Conservation (phyloP, 176 grass and related monocot species). For the Oryza meridionalis region DNA sequence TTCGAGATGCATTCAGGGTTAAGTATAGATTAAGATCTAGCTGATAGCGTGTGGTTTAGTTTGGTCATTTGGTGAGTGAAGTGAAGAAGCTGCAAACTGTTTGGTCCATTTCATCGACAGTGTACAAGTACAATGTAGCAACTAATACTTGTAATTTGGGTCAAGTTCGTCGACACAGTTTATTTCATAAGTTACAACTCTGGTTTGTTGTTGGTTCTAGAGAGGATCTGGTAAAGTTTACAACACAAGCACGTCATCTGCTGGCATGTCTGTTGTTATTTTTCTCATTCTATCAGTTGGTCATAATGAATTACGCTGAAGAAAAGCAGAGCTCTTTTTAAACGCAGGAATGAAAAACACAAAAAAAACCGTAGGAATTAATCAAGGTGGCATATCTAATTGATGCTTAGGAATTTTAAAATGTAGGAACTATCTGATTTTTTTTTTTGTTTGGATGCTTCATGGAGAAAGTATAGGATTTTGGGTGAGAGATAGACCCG, state of each 20-base stretch:
- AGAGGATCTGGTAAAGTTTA: not conserved
- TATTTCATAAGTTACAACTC: not conserved
- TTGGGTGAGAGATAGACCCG: too few species aligned
- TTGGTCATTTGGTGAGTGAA: conserved; percentile 2
- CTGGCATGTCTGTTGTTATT: not conserved
- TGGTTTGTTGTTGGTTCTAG: not conserved
- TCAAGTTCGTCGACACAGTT: not conserved
- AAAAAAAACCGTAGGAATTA: too few species aligned
- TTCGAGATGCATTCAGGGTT: not conserved
- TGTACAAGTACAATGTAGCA: not conserved
- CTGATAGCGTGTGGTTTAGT: not conserved
- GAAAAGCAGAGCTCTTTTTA: too few species aligned
- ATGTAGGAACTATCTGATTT: too few species aligned
- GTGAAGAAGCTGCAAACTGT: conserved; percentile 8
- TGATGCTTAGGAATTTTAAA: too few species aligned
- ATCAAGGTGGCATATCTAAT: too few species aligned
- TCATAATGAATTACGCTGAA: not conserved
- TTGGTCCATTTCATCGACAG: not conserved
- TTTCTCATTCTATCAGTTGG: not conserved
- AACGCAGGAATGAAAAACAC: too few species aligned
- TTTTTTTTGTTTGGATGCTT: too few species aligned
- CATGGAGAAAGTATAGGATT: too few species aligned
- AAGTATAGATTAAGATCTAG: conserved; percentile 12
- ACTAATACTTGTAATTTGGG: not conserved
- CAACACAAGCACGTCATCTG: not conserved